Percentiles rank a stretch among this genome's conserved stretches.
Evolutionary conservation across 345 rosid genomes (phyloP).

Genomic region (Combretum micranthum): DNA sequence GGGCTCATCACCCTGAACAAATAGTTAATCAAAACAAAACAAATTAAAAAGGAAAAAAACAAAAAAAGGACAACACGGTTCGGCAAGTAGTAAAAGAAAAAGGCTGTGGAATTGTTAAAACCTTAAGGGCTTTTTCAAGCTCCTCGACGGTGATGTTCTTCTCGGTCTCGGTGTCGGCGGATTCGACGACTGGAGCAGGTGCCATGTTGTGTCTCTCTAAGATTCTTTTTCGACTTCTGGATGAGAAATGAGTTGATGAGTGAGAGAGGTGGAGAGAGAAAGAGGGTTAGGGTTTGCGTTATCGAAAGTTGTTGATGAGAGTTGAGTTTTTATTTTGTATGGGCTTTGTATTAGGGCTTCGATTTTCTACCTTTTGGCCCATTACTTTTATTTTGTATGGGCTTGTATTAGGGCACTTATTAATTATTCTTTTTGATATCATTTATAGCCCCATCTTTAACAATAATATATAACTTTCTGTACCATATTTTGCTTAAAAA

Average conservation of each 20-base stretch:
- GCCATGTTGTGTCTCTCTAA: slow-evolving; percentile 31
- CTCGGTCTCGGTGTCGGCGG: slow-evolving; percentile 20
- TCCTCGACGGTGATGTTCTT: slow-evolving; percentile 23
- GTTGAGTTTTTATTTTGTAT: too few species aligned
- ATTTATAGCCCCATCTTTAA: too few species aligned
- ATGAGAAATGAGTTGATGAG: not conserved
- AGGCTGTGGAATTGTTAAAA: not conserved
- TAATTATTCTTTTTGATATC: too few species aligned
- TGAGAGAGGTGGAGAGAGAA: not conserved
- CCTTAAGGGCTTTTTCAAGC: slow-evolving; percentile 8
- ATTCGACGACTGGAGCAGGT: slow-evolving; percentile 44
- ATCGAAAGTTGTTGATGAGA: too few species aligned
- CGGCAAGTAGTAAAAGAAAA: not conserved
- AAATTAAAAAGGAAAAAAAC: not conserved
- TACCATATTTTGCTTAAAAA: too few species aligned
- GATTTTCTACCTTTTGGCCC: too few species aligned
- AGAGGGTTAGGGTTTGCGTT: too few species aligned
- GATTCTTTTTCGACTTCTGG: slow-evolving; percentile 1
- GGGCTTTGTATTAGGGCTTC: too few species aligned
- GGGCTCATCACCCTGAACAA: slow-evolving; percentile 39
- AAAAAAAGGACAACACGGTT: not conserved
- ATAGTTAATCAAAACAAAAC: not conserved
- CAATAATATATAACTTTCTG: too few species aligned
- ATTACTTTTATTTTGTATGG: too few species aligned
- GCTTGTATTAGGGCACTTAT: too few species aligned